Evolutionary conservation across 768 basidiomycete genomes (phyloP).

Genomic region (Agaricus subrufescens): DNA sequence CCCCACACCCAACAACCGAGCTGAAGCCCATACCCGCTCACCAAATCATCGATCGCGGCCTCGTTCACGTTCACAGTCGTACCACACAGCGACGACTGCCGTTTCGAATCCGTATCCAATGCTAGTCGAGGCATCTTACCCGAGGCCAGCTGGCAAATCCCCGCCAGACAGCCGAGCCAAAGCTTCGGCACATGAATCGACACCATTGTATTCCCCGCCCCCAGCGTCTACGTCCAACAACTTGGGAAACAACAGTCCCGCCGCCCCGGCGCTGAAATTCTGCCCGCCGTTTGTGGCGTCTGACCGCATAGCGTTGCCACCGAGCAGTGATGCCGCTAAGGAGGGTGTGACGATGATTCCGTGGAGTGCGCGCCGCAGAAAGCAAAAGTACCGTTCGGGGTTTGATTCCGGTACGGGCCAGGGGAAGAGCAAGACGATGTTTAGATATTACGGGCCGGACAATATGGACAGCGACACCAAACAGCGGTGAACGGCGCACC

Average conservation of each 20-base stretch:
- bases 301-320: conserved; percentile 5
- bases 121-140: neutral
- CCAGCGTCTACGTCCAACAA: neutral
- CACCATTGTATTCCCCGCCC: neutral
- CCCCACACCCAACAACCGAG: conserved; percentile 3
- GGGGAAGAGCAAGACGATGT: conserved; percentile 11
- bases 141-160: neutral
- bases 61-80: conserved; percentile 9
- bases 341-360: conserved; percentile 11
- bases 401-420: conserved; percentile 8
- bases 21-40: too few species aligned
- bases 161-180: neutral
- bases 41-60: neutral
- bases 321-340: conserved; percentile 8
- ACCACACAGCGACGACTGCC: conserved; percentile 1
- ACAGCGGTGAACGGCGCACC: neutral
- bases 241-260: neutral
- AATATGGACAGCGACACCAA: neutral
- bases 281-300: conserved; percentile 8
- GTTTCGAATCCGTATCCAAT: conserved; percentile 9
- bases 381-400: conserved; percentile 8
- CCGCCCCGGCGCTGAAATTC: conserved; percentile 3
- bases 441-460: conserved; percentile 11
- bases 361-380: conserved; percentile 9
- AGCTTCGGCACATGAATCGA: neutral